Percentiles rank a stretch among this genome's conserved stretches.
phyloP scores from a whole-genome alignment of 2,329 filamentous ascomycete genomes.

The Hymenoscyphus scutula region DNA sequence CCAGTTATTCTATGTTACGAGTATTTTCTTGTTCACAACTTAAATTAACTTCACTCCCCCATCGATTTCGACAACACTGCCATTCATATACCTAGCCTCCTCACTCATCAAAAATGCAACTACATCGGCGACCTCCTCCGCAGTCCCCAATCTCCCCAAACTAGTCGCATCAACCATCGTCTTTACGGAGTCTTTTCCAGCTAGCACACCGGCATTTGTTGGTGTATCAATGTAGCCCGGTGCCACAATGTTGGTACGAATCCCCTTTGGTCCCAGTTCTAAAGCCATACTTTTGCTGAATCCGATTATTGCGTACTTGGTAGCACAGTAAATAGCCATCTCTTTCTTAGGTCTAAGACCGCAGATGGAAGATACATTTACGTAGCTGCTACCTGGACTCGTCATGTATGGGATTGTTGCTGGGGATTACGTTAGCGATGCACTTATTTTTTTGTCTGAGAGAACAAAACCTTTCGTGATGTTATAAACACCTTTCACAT shows the following conservation, averaged over 20 bases:
- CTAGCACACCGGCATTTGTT: slow-evolving; percentile 48
- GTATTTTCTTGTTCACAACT: too few species aligned
- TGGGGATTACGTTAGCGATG: slow-evolving; percentile 43
- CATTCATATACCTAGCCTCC: slow-evolving; percentile 53
- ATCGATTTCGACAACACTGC: not conserved
- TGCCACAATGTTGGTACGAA: slow-evolving; percentile 41
- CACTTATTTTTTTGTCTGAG: not conserved
- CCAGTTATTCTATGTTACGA: too few species aligned
- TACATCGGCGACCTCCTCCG: slow-evolving; percentile 48
- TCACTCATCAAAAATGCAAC: slow-evolving; percentile 51
- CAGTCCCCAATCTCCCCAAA: slow-evolving; percentile 39
- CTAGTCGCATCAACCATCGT: slow-evolving; percentile 25
- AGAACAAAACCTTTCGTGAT: slow-evolving; percentile 38
- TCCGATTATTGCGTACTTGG: slow-evolving; percentile 42
- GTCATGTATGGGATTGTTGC: slow-evolving; percentile 41
- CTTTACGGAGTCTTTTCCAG: slow-evolving; percentile 44
- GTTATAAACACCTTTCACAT: slow-evolving; percentile 43
- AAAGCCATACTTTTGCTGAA: slow-evolving; percentile 39
- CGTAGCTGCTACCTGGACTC: slow-evolving; percentile 34
- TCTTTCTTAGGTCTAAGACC: slow-evolving; percentile 32
- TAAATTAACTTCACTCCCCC: not conserved
- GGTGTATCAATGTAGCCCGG: slow-evolving; percentile 45
- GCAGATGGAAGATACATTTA: slow-evolving; percentile 41
- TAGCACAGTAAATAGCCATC: slow-evolving; percentile 35
- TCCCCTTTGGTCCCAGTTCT: slow-evolving; percentile 39